phyloP scores from a whole-genome alignment of 257 asterid genomes.

The Linaria vulgaris region DNA sequence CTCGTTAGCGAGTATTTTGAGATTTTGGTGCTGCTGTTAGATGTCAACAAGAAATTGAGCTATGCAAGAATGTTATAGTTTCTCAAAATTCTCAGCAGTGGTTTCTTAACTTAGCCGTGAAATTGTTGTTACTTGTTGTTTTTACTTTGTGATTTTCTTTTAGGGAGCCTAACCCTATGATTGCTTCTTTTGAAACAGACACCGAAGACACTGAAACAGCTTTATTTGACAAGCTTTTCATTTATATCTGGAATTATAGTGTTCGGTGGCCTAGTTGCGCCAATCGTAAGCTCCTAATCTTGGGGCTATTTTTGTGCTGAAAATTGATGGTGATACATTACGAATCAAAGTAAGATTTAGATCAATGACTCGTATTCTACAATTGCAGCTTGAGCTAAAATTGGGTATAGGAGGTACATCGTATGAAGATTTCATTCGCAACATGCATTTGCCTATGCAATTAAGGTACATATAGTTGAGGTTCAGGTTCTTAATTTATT shows the following conservation, averaged over 20 bases:
- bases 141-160: slow-evolving; percentile 1
- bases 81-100: background rate
- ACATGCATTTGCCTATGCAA: slow-evolving; percentile 82
- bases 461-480: slow-evolving; percentile 52
- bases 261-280: slow-evolving; percentile 89
- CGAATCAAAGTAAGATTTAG: slow-evolving; percentile 1
- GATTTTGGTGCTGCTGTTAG: too few species aligned
- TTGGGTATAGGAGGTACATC: slow-evolving; percentile 91
- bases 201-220: slow-evolving; percentile 79
- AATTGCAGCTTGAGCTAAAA: slow-evolving; percentile 78
- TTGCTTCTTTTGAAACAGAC: slow-evolving; percentile 49
- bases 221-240: slow-evolving; percentile 79
- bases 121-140: background rate
- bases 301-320: slow-evolving; percentile 16
- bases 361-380: slow-evolving; percentile 26
- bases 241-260: slow-evolving; percentile 76
- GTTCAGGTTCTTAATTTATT: slow-evolving; percentile 1
- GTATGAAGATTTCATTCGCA: slow-evolving; percentile 69
- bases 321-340: background rate
- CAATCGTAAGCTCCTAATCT: slow-evolving; percentile 58
- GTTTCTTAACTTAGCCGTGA: background rate
- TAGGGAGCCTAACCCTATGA: slow-evolving; percentile 17
- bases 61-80: too few species aligned
- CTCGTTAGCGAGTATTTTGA: too few species aligned
- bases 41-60: too few species aligned